A percentile compares a stretch with the other conserved stretches of the same genome.
Conservation (phyloP, 169 alveolate genomes). For the Fabrea salina region DNA sequence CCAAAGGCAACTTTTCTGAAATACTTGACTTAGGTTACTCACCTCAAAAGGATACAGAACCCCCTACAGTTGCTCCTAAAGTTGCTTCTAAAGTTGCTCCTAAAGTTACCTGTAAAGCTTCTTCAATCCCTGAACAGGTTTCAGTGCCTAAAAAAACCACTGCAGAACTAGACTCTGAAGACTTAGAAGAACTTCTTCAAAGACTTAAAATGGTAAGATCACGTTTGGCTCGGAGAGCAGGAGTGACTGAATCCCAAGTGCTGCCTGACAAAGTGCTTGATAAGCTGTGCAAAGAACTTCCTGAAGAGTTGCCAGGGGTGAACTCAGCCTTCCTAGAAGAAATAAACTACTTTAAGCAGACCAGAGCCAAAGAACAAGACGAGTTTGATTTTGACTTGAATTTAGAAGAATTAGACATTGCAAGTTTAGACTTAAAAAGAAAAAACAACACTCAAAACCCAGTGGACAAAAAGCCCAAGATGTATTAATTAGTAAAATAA, state of each 20-base stretch:
- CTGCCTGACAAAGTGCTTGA: not conserved
- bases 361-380: not conserved
- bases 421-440: not conserved
- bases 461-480: too few species aligned
- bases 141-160: not conserved
- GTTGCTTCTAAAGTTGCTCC: not conserved
- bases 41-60: not conserved
- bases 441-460: too few species aligned
- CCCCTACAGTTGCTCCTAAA: not conserved
- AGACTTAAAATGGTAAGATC: not conserved
- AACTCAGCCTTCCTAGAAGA: conserved; percentile 6
- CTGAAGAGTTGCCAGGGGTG: not conserved
- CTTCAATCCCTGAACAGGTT: not conserved
- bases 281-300: not conserved
- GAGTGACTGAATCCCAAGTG: not conserved
- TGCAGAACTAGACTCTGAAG: not conserved
- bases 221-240: not conserved
- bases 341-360: not conserved
- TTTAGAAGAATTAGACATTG: not conserved
- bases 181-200: not conserved
- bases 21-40: not conserved
- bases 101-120: not conserved
- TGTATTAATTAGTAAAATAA: too few species aligned
- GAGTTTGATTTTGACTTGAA: conserved; percentile 16
- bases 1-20: not conserved